Evolutionary conservation across 2,329 filamentous ascomycete species (phyloP), one percentile per base, ranked within the genome.

Genomic region (Albophoma yamanashiensis): DNA sequence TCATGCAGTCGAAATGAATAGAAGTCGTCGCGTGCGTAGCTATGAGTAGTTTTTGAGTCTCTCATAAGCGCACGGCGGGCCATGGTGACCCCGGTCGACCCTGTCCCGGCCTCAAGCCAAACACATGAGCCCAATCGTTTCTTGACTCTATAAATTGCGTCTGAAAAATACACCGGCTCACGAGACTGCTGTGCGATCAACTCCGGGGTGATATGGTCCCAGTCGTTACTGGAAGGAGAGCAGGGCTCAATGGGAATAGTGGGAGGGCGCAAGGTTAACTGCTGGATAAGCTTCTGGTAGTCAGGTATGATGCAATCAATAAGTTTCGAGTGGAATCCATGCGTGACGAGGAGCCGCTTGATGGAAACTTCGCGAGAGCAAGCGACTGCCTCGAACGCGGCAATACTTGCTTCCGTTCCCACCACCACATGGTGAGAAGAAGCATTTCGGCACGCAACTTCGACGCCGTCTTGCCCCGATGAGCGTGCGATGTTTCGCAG

Each of bases 391-490:
- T 60, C 58, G 34, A 38, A 47, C 5, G 42, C 52, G 4, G 42
- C 25, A 11, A 74, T 68, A 2, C 67, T 62, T 1, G 61, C 50
- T 4, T 36, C 56, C 15, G 68, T 64, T 0, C 73, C 73, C 9
- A 68, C 72, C 2, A 73, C 52, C 2, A 71, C 71, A 31, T 70
- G 68, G 47, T 65, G 70, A 6, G 58, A 58, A 1, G 69, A 65
- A 1, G 69, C 69, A 55, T 74, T 74, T 43, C 68, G 70, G 60
- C 72, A 74, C 0, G 72, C 73, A 42, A 77, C 57, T 9, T 66
- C 64, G 15, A 66, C 7, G 1, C 36, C 40, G 40, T 8, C 22
- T 0, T 9, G 20, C 17, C 14, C 36, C 1, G 57, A 15, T 8
- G 43, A 27, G 17, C n/a, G 17, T 3, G 25, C n/a, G n/a, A 38